A percentile compares a stretch with the other conserved stretches of the same genome.
These are phyloP conservation scores for Coemansia sp. DNA, from an alignment of 192 early-diverging fungal genomes.

Conservation along the genomic window DNA sequence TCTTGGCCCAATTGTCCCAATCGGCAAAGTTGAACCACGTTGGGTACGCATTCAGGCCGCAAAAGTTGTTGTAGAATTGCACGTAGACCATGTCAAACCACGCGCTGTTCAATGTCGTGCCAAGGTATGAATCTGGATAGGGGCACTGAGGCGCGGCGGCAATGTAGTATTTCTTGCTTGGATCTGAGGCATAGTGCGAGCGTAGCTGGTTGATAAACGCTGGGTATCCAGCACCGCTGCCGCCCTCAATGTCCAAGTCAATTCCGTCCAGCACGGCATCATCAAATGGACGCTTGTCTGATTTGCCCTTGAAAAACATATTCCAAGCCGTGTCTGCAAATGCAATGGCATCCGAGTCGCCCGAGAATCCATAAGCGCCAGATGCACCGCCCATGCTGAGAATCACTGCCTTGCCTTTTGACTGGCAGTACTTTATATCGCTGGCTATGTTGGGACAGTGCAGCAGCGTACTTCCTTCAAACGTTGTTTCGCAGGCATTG, in stretches of 20 bases:
- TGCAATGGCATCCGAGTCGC: constrained; percentile 35
- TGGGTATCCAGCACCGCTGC: constrained; percentile 43
- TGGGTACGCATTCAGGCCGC: constrained; percentile 56
- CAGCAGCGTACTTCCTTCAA: constrained; percentile 57
- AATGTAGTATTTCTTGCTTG: constrained; percentile 59
- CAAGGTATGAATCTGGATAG: constrained; percentile 58
- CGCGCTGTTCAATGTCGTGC: constrained; percentile 55
- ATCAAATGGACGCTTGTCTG: constrained; percentile 58
- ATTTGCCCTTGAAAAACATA: constrained; percentile 61
- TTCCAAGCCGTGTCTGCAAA: constrained; percentile 64
- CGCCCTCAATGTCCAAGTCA: constrained; percentile 63
- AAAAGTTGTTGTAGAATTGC: constrained; percentile 75
- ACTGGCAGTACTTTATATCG: constrained; percentile 72
- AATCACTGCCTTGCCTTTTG: constrained; percentile 61
- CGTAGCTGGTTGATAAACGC: constrained; percentile 56
- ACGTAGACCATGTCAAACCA: constrained; percentile 67
- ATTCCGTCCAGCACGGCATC: constrained; percentile 20
- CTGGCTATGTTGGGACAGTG: constrained; percentile 59
- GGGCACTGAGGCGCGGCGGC: constrained; percentile 66
- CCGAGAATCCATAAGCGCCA: constrained; percentile 58
- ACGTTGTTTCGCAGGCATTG: constrained; percentile 59
- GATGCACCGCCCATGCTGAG: constrained; percentile 68
- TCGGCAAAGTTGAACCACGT: constrained; percentile 58
- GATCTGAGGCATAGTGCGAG: constrained; percentile 48
- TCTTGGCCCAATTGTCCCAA: constrained; percentile 70